These are phyloP conservation scores for Steccherinum ochraceum DNA, from an alignment of 768 basidiomycete species.

Conservation along the genomic window DNA sequence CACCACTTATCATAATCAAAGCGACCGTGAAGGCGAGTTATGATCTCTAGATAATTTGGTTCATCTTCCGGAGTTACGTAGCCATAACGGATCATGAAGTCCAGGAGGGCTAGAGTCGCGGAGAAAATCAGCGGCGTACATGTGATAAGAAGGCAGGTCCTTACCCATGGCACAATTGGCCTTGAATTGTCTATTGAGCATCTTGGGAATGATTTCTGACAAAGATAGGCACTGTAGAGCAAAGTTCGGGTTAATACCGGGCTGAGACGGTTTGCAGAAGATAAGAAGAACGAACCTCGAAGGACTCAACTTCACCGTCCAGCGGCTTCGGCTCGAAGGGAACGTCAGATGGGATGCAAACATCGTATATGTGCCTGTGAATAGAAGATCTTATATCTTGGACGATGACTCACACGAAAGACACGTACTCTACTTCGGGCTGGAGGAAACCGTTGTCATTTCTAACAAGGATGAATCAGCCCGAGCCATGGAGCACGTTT, in stretches of 20 bases:
- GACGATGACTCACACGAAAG: not conserved
- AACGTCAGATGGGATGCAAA: slow-evolving; percentile 54
- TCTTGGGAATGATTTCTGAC: slow-evolving; percentile 51
- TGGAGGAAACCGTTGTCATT: slow-evolving; percentile 65
- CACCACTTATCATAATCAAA: slow-evolving; percentile 49
- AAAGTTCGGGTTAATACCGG: too few relatives aligned
- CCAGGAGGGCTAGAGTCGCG: slow-evolving; percentile 62
- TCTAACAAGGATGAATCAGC: too few relatives aligned
- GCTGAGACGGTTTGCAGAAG: too few relatives aligned
- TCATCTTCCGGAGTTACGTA: slow-evolving; percentile 86
- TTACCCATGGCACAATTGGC: slow-evolving; percentile 84
- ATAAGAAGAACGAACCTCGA: slow-evolving; percentile 78
- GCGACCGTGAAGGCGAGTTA: slow-evolving; percentile 64
- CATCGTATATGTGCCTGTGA: slow-evolving; percentile 76
- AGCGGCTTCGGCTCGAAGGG: slow-evolving; percentile 62
- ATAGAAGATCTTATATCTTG: not conserved
- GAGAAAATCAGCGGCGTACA: not conserved
- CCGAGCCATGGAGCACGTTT: too few relatives aligned
- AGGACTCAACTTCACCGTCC: slow-evolving; percentile 93
- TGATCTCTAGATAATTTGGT: slow-evolving; percentile 71
- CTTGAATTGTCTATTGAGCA: slow-evolving; percentile 79
- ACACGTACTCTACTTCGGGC: slow-evolving; percentile 73
- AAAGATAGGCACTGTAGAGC: slow-evolving; percentile 62
- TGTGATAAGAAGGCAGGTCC: slow-evolving; percentile 15
- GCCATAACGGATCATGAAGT: slow-evolving; percentile 85